Evolutionary conservation across 805 yeast species (phyloP).

Genomic region (Cyberlindnera sargentensis): DNA sequence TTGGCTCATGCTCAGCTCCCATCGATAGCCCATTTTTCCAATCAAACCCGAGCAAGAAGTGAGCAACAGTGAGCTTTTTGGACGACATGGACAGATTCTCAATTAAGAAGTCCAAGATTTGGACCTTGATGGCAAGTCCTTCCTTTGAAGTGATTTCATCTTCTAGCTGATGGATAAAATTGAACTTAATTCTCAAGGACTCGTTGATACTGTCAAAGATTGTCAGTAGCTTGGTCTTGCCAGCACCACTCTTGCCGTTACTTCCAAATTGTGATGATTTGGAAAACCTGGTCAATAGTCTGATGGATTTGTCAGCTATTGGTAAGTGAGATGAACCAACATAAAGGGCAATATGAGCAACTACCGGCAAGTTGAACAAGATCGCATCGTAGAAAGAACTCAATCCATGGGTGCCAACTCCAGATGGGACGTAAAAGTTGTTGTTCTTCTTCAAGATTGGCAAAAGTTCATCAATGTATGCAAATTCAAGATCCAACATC

Average conservation of each 20-base stretch:
- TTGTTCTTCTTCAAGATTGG: constrained; percentile 39
- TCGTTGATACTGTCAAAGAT: constrained; percentile 74
- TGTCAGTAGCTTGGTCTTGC: constrained; percentile 58
- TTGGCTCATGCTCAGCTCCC: constrained; percentile 35
- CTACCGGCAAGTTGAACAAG: constrained; percentile 58
- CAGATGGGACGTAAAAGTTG: constrained; percentile 25
- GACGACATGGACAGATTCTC: constrained; percentile 37
- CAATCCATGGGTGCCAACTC: constrained; percentile 50
- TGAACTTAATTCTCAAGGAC: constrained; percentile 61
- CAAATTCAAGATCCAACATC: constrained; percentile 47
- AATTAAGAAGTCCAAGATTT: constrained; percentile 51
- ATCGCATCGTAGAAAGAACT: constrained; percentile 66
- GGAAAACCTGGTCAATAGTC: constrained; percentile 45
- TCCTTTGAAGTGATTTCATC: constrained; percentile 33
- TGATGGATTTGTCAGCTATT: constrained; percentile 48
- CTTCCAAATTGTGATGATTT: constrained; percentile 39
- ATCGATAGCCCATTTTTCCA: constrained; percentile 42
- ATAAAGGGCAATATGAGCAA: constrained; percentile 71
- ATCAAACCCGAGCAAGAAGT: constrained; percentile 72
- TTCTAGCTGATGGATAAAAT: constrained; percentile 64
- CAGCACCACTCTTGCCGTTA: constrained; percentile 23
- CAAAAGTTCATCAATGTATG: constrained; percentile 48
- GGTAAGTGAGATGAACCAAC: constrained; percentile 48
- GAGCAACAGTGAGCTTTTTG: constrained; percentile 50
- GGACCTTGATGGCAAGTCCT: constrained; percentile 43